phyloP scores from a whole-genome alignment of 371 early-diverging fungal genomes.

The Umbelopsis sp. region DNA sequence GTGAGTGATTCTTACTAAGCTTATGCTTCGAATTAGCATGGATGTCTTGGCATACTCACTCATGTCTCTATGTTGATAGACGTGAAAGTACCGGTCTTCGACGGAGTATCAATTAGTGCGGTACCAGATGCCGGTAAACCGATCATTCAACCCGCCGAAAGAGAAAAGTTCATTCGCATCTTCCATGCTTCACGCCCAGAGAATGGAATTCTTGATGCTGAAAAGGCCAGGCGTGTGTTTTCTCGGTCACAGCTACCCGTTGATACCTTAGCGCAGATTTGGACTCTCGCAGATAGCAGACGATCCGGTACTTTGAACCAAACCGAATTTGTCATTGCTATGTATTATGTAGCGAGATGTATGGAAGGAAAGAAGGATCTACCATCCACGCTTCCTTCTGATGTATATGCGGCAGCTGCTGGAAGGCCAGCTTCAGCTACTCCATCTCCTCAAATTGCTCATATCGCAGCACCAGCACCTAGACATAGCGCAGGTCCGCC shows the following conservation, averaged over 20 bases:
- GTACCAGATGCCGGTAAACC: neutral
- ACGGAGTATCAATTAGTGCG: slow-evolving; percentile 1
- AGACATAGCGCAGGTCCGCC: neutral
- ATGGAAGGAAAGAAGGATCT: slow-evolving; percentile 70
- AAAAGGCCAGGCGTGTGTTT: slow-evolving; percentile 25
- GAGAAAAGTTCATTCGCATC: slow-evolving; percentile 24
- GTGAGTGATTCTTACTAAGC: slow-evolving; percentile 20
- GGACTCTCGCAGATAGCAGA: slow-evolving; percentile 70
- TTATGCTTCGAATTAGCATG: neutral
- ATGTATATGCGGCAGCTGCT: slow-evolving; percentile 62
- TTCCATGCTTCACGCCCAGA: slow-evolving; percentile 26
- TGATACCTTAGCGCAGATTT: slow-evolving; percentile 22
- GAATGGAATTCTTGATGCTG: slow-evolving; percentile 21
- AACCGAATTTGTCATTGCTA: slow-evolving; percentile 79
- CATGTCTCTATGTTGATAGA: neutral
- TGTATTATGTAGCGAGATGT: slow-evolving; percentile 78
- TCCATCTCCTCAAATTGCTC: neutral
- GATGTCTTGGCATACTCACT: neutral
- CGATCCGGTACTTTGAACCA: slow-evolving; percentile 68
- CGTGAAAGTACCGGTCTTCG: neutral
- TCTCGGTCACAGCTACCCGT: slow-evolving; percentile 21
- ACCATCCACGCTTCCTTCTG: slow-evolving; percentile 66
- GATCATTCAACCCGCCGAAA: slow-evolving; percentile 8
- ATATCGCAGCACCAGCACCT: neutral
- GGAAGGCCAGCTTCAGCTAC: slow-evolving; percentile 21